Conservation (phyloP, 345 rosid genomes). For the Eucalyptus dawsonii region DNA sequence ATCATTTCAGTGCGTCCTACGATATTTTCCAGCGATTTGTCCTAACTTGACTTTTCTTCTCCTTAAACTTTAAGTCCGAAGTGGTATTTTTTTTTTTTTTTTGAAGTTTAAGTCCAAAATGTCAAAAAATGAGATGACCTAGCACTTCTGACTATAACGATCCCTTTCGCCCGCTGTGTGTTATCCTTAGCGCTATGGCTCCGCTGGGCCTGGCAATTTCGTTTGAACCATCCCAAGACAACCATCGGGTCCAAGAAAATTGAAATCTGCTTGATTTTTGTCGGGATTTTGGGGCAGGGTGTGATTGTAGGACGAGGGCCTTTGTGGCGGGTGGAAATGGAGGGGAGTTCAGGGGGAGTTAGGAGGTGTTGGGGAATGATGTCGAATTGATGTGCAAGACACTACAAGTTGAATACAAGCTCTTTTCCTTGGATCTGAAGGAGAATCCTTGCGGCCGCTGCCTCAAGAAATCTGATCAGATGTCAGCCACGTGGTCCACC, state of each 20-base stretch:
- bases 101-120: neutral
- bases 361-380: neutral
- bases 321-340: neutral
- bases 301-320: neutral
- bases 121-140: neutral
- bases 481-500: slow-evolving; percentile 92
- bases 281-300: neutral
- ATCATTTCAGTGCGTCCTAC: neutral
- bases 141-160: neutral
- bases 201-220: neutral
- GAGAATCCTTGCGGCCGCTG: slow-evolving; percentile 87
- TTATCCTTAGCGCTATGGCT: neutral
- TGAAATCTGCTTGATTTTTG: neutral
- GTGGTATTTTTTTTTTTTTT: neutral
- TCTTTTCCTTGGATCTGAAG: slow-evolving; percentile 84
- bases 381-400: slow-evolving; percentile 34
- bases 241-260: neutral
- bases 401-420: slow-evolving; percentile 81
- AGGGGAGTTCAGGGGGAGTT: neutral
- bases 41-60: neutral
- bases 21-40: neutral
- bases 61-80: neutral
- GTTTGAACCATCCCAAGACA: neutral
- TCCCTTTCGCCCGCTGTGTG: neutral
- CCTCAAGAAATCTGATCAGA: slow-evolving; percentile 83